Percentiles rank a stretch among this genome's conserved stretches.
phyloP scores from a whole-genome alignment of 192 early-diverging fungal genomes.

The Radiomyces spectabilis region DNA sequence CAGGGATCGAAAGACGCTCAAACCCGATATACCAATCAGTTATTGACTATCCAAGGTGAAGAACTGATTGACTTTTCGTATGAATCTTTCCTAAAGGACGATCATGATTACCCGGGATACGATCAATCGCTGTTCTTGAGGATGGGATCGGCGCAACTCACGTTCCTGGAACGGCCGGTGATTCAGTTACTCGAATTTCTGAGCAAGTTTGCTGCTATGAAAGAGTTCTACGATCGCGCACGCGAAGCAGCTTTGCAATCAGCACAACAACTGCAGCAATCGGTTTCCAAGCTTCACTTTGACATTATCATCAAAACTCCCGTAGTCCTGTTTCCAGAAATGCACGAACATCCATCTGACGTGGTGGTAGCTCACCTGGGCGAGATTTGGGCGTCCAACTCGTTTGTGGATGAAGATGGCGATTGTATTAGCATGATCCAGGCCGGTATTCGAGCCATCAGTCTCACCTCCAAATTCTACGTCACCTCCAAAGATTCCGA shows the following conservation, averaged over 20 bases:
- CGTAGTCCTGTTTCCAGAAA: conserved; percentile 71
- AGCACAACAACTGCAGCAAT: conserved; percentile 70
- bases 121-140: conserved; percentile 69
- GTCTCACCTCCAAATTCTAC: conserved; percentile 46
- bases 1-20: conserved; percentile 4
- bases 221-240: conserved; percentile 81
- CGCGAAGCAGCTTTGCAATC: conserved; percentile 73
- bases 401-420: conserved; percentile 50
- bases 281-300: conserved; percentile 75
- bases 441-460: conserved; percentile 52
- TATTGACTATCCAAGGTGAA: conserved; percentile 78
- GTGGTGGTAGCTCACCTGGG: conserved; percentile 77
- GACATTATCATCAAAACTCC: conserved; percentile 81
- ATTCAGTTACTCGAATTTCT: conserved; percentile 67
- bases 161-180: conserved; percentile 73
- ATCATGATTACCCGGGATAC: conserved; percentile 74
- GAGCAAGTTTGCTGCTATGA: conserved; percentile 83
- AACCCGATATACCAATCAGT: neutral
- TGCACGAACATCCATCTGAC: conserved; percentile 47
- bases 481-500: conserved; percentile 26
- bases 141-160: conserved; percentile 75
- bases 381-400: conserved; percentile 76
- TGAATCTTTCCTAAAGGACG: conserved; percentile 57
- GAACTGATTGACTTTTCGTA: conserved; percentile 84
- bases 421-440: conserved; percentile 53